These are phyloP conservation scores for Ophiostoma sp. DNA, from an alignment of 2,329 filamentous ascomycete species.

Conservation along the genomic window DNA sequence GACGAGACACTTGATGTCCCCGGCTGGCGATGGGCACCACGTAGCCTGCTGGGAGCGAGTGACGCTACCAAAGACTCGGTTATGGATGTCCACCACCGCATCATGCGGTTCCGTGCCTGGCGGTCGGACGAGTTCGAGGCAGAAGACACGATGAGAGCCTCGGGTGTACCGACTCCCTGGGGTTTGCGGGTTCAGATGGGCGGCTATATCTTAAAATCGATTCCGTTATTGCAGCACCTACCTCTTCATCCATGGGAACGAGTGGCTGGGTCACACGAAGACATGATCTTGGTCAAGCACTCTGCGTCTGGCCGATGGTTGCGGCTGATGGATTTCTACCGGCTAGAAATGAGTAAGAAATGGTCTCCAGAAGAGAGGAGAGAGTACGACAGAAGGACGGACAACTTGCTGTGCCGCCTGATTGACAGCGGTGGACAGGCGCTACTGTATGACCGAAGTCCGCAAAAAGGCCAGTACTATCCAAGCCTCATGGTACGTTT, in stretches of 20 bases:
- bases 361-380: conserved; percentile 9
- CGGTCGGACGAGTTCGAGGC: background rate
- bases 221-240: background rate
- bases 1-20: conserved; percentile 16
- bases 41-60: conserved; percentile 3
- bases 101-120: conserved; percentile 2
- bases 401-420: conserved; percentile 7
- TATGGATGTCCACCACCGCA: background rate
- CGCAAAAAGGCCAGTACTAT: background rate
- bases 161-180: background rate
- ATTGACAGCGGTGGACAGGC: conserved; percentile 5
- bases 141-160: background rate
- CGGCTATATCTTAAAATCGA: background rate
- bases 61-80: background rate
- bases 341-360: background rate
- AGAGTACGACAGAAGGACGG: background rate
- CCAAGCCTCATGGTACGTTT: background rate
- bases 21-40: conserved; percentile 19
- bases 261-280: background rate
- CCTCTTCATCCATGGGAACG: conserved; percentile 19
- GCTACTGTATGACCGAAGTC: background rate
- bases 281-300: background rate
- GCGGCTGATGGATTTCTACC: conserved; percentile 19
- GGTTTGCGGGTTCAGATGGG: conserved; percentile 13
- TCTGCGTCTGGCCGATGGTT: conserved; percentile 2